These are phyloP conservation scores for Wickerhamomyces tratensis DNA, from an alignment of 805 yeast species.

Conservation along the genomic window DNA sequence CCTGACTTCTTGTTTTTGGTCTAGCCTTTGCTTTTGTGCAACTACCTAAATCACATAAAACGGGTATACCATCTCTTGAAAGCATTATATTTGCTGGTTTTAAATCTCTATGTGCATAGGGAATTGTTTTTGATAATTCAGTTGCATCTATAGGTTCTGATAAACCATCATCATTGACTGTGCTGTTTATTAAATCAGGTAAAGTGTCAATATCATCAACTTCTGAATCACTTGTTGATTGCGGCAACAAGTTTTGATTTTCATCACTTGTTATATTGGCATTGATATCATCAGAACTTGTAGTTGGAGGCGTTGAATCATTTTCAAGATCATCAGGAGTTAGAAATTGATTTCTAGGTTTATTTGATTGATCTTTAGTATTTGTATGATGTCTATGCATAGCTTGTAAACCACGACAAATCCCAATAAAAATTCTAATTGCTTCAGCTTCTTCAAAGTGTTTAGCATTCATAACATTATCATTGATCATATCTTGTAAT, in stretches of 20 bases:
- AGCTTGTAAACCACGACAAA: slow-evolving; percentile 64
- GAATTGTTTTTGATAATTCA: slow-evolving; percentile 45
- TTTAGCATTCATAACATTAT: slow-evolving; percentile 44
- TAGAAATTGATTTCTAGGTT: neutral
- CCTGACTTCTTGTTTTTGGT: slow-evolving; percentile 54
- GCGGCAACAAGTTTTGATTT: slow-evolving; percentile 5
- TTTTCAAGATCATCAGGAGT: no score
- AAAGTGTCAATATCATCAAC: slow-evolving; percentile 20
- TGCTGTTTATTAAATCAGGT: neutral
- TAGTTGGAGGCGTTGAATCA: no score
- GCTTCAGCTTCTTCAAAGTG: slow-evolving; percentile 56
- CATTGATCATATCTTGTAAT: slow-evolving; percentile 71
- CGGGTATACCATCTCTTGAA: slow-evolving; percentile 63
- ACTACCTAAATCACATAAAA: slow-evolving; percentile 79
- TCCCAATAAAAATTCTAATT: slow-evolving; percentile 50
- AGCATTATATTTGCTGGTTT: slow-evolving; percentile 89
- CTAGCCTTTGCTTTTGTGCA: slow-evolving; percentile 52
- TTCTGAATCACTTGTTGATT: slow-evolving; percentile 28
- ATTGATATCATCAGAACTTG: no score
- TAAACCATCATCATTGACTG: slow-evolving; percentile 17
- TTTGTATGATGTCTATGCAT: slow-evolving; percentile 42
- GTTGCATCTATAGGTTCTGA: slow-evolving; percentile 22
- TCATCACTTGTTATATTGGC: slow-evolving; percentile 6
- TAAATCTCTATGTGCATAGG: slow-evolving; percentile 80
- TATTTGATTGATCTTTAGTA: neutral